Percentiles rank a stretch among this genome's conserved stretches.
These are phyloP conservation scores for Citrullus amarus DNA, from an alignment of 306 rosid species.

Conservation along the genomic window DNA sequence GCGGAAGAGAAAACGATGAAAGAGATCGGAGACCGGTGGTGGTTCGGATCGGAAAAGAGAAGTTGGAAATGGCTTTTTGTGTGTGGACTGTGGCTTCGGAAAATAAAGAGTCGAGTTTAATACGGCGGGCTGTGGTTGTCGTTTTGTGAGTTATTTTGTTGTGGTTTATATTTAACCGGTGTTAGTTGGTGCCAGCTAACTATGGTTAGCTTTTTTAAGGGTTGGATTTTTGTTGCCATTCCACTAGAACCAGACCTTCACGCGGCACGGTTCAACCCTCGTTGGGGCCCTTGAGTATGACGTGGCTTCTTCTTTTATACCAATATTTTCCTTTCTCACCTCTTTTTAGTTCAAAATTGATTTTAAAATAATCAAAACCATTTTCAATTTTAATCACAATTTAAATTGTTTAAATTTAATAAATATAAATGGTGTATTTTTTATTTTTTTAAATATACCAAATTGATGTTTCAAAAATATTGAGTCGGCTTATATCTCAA, in stretches of 20 bases:
- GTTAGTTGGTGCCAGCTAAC: constrained; percentile 2
- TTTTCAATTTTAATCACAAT: no score
- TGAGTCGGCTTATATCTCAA: no score
- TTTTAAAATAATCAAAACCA: no score
- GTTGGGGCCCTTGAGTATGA: neutral
- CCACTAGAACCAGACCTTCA: neutral
- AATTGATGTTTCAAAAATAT: no score
- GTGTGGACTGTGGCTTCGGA: neutral
- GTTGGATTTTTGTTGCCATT: neutral
- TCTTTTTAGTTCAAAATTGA: no score
- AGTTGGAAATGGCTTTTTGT: neutral
- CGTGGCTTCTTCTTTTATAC: neutral
- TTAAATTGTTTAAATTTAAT: no score
- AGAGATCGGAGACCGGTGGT: neutral
- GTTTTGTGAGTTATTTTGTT: neutral
- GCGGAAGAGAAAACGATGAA: neutral
- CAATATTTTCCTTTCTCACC: no score
- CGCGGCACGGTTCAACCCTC: neutral
- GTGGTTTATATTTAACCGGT: neutral
- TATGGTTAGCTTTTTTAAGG: neutral
- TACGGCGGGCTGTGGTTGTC: constrained; percentile 13
- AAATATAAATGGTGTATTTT: no score
- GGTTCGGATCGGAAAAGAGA: neutral
- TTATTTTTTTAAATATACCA: no score
- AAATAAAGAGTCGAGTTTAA: neutral